phyloP scores from a whole-genome alignment of 2,329 filamentous ascomycete species.

The Amylocarpus encephaloides region DNA sequence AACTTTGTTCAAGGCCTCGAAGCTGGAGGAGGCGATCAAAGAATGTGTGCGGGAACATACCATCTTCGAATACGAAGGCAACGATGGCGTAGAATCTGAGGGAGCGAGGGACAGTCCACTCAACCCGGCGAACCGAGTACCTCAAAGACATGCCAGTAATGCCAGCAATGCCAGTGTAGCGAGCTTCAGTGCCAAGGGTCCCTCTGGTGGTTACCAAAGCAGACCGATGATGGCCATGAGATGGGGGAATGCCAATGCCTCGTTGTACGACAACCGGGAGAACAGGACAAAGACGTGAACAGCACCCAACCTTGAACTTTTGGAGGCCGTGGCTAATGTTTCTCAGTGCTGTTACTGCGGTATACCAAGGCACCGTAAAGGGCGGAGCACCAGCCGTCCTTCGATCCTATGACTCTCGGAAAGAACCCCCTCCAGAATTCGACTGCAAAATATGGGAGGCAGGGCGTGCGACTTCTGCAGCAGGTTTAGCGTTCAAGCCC shows the following conservation, averaged over 20 bases:
- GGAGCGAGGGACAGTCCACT: slow-evolving; percentile 31
- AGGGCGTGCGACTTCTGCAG: slow-evolving; percentile 86
- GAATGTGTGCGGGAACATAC: slow-evolving; percentile 85
- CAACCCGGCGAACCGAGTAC: slow-evolving; percentile 38
- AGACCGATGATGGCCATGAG: slow-evolving; percentile 47
- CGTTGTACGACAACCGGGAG: slow-evolving; percentile 81
- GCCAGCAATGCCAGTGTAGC: slow-evolving; percentile 75
- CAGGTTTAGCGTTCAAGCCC: slow-evolving; percentile 90
- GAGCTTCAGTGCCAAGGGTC: slow-evolving; percentile 68
- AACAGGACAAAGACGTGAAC: slow-evolving; percentile 84
- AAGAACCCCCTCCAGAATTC: slow-evolving; percentile 83
- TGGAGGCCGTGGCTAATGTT: slow-evolving; percentile 16
- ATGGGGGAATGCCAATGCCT: slow-evolving; percentile 76
- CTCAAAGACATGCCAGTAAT: slow-evolving; percentile 63
- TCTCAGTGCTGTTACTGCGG: slow-evolving; percentile 77
- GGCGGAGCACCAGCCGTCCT: slow-evolving; percentile 65
- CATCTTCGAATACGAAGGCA: slow-evolving; percentile 72
- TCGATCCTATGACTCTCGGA: slow-evolving; percentile 90
- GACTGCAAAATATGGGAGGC: slow-evolving; percentile 97
- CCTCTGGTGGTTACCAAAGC: slow-evolving; percentile 44
- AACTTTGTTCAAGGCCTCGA: slow-evolving; percentile 94
- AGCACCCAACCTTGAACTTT: background rate
- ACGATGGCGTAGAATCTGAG: slow-evolving; percentile 47
- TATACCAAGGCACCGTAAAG: slow-evolving; percentile 76
- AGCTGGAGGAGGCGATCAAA: slow-evolving; percentile 86